Evolutionary conservation across 2,329 filamentous ascomycete genomes (phyloP).

Genomic region (Talaromyces amestolkiae): DNA sequence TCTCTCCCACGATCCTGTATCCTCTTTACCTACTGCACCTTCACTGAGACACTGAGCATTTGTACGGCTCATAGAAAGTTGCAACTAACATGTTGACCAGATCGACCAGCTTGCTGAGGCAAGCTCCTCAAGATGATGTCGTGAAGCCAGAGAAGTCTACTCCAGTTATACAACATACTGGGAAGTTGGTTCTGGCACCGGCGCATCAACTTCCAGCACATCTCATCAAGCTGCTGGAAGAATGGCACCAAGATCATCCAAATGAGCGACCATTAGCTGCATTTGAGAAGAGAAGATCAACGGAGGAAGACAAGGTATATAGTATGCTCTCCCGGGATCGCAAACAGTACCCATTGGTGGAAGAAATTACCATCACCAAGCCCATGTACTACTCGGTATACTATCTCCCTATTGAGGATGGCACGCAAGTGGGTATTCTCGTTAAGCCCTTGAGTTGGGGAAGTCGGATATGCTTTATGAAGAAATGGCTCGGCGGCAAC

Average conservation of each 20-base stretch:
- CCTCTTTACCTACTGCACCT: not conserved
- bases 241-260: conserved; percentile 12
- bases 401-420: conserved; percentile 8
- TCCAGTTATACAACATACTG: not conserved
- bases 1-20: not conserved
- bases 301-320: not conserved
- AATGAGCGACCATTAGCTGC: not conserved
- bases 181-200: not conserved
- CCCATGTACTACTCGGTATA: not conserved
- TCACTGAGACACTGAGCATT: not conserved
- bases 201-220: conserved; percentile 7
- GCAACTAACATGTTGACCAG: not conserved
- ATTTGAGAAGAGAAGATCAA: not conserved
- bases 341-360: not conserved
- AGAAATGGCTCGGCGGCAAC: conserved; percentile 5
- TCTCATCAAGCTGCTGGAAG: conserved; percentile 9
- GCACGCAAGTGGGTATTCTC: not conserved
- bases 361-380: not conserved
- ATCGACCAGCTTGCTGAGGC: not conserved
- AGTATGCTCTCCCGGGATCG: not conserved
- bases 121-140: not conserved
- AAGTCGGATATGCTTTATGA: not conserved
- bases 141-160: not conserved
- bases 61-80: not conserved
- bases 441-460: conserved; percentile 5